A percentile compares a stretch with the other conserved stretches of the same genome.
Evolutionary conservation across 148 eudicot genomes (phyloP).

Genomic region (Polygonum aviculare): DNA sequence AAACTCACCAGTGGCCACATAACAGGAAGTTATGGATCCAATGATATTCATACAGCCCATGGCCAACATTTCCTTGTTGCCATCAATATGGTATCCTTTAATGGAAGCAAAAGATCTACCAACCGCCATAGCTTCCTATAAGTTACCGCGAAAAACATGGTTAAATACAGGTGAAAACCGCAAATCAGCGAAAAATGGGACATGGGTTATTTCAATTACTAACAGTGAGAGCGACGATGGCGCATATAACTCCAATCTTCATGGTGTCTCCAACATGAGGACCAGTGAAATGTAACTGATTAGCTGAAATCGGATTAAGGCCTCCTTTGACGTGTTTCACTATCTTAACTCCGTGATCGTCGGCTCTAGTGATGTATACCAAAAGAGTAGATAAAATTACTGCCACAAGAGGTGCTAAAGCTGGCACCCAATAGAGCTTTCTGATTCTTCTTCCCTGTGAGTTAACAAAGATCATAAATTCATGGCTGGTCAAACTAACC

Average conservation of each 20-base stretch:
- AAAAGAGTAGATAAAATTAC: slow-evolving; percentile 45
- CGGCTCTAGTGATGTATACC: slow-evolving; percentile 54
- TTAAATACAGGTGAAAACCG: neutral
- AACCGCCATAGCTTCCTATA: slow-evolving; percentile 61
- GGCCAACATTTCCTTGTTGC: slow-evolving; percentile 71
- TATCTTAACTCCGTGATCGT: slow-evolving; percentile 50
- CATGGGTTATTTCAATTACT: neutral
- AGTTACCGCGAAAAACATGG: neutral
- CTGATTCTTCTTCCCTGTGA: slow-evolving; percentile 53
- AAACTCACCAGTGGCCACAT: slow-evolving; percentile 51
- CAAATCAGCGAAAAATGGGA: neutral
- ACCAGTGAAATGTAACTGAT: slow-evolving; percentile 36
- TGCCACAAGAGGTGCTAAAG: slow-evolving; percentile 45
- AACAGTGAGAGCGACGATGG: slow-evolving; percentile 44
- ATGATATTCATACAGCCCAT: slow-evolving; percentile 54
- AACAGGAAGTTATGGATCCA: slow-evolving; percentile 66
- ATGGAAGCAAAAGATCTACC: slow-evolving; percentile 59
- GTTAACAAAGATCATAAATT: neutral
- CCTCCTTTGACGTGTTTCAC: slow-evolving; percentile 60
- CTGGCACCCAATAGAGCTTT: slow-evolving; percentile 56
- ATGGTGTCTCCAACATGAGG: slow-evolving; percentile 26
- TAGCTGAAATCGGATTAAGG: slow-evolving; percentile 46
- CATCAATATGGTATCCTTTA: slow-evolving; percentile 61
- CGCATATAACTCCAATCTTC: slow-evolving; percentile 34
- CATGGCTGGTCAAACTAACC: neutral